Conservation (phyloP, 73 alveolate species). For the Paraurostyla sp. region DNA sequence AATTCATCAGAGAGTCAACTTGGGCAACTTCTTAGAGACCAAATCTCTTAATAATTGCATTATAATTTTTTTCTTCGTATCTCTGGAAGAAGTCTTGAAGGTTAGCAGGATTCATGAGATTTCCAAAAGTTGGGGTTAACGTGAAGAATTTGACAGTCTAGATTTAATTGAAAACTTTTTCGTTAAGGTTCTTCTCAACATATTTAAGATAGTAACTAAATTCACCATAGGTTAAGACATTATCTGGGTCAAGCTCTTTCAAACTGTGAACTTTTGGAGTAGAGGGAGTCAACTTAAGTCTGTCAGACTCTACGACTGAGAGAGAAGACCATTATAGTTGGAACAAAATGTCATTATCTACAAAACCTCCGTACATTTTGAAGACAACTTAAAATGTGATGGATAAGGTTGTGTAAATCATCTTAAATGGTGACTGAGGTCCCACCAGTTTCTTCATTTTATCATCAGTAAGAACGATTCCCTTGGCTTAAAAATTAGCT, state of each 20-base stretch:
- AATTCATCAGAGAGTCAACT: not conserved
- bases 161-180: not conserved
- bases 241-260: not conserved
- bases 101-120: constrained; percentile 34
- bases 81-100: not conserved
- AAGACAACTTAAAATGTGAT: not conserved
- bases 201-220: not conserved
- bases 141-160: not conserved
- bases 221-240: not conserved
- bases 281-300: not conserved
- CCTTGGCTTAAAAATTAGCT: not conserved
- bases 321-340: not conserved
- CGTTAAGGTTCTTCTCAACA: not conserved
- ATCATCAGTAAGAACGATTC: not conserved
- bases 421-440: not conserved
- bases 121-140: not conserved
- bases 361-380: not conserved
- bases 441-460: not conserved
- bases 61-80: not conserved
- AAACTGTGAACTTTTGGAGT: not conserved
- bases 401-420: not conserved
- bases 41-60: constrained; percentile 9
- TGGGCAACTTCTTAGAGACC: not conserved
- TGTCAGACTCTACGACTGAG: not conserved
- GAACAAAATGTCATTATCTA: not conserved